Evolutionary conservation across 208 protist species (phyloP), one percentile per base, ranked within the genome.

Genomic region (Lotmaria passim): DNA sequence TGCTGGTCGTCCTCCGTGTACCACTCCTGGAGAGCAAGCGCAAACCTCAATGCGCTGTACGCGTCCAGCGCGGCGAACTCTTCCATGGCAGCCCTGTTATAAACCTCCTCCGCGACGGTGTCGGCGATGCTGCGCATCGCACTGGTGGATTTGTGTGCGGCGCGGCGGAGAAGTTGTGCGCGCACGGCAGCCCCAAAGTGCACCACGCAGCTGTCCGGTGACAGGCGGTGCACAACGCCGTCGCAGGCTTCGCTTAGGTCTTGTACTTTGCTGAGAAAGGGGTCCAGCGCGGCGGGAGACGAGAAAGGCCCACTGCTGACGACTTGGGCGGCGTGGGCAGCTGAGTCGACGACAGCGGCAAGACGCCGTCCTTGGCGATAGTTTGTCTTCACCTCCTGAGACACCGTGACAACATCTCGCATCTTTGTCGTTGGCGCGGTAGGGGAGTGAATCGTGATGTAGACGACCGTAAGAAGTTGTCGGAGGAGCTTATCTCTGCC

Each of bases 391-490:
- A 23, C 4, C 10, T 36, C 50, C 24, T 31, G 50, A 7, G 43
- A 47, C 30, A n/a, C 8, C 12, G 6, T 30, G 50, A 38, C n/a
- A n/a, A n/a, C n/a, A n/a, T n/a, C n/a, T 36, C 28, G 12, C 4
- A 7, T n/a, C 19, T 12, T 38, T 36, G 5, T 7, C 26, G 59
- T 26, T 36, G 61, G 4, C 8, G 61, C 23, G 7, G 63, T 23
- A 19, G 30, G 34, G 21, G 30, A 23, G 30, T 14, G 44, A 3
- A 66, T 38, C 14, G 28, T 66, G 33, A 66, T 51, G 33, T 66
- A 53, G 43, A 66, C 60, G n/a, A 66, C 60, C 14, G 60, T 66
- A 30, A 66, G n/a, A 36, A 44, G 31, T 53, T 41, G 43, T 28
- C 15, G 28, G 14, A 30, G 30, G 8, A 36, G 30, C 50, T 36